phyloP scores from a whole-genome alignment of 805 yeast genomes.

The Wickerhamomyces bovis region DNA sequence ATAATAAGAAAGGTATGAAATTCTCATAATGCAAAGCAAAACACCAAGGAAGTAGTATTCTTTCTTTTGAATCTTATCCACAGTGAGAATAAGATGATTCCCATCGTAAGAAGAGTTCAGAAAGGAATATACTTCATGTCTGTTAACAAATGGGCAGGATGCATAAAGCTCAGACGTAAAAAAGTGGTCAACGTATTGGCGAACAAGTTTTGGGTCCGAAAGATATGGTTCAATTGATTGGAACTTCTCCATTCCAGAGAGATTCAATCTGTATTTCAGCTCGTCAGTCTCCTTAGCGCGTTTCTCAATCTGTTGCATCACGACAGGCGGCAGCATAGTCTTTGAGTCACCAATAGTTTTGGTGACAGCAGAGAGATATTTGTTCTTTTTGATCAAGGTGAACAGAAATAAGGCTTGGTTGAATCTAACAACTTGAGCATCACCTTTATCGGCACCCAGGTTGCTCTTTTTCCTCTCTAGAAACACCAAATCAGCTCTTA shows the following conservation, averaged over 20 bases:
- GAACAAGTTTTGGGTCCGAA: background rate
- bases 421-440: background rate
- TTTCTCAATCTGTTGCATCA: background rate
- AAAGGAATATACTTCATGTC: background rate
- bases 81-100: background rate
- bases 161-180: slow-evolving; percentile 1
- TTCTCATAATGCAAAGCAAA: background rate
- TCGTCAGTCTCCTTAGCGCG: background rate
- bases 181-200: slow-evolving; percentile 1
- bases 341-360: background rate
- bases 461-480: background rate
- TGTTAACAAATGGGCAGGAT: background rate
- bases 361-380: background rate
- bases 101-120: background rate
- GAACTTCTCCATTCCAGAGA: background rate
- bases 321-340: background rate
- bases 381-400: background rate
- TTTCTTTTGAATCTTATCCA: background rate
- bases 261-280: background rate
- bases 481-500: background rate
- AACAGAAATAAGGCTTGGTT: background rate
- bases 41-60: background rate
- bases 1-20: slow-evolving; percentile 1
- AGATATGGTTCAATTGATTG: background rate
- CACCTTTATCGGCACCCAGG: background rate